Base-by-base conservation (phyloP, 306 rosid species). In the Trifolium subterraneum region DNA sequence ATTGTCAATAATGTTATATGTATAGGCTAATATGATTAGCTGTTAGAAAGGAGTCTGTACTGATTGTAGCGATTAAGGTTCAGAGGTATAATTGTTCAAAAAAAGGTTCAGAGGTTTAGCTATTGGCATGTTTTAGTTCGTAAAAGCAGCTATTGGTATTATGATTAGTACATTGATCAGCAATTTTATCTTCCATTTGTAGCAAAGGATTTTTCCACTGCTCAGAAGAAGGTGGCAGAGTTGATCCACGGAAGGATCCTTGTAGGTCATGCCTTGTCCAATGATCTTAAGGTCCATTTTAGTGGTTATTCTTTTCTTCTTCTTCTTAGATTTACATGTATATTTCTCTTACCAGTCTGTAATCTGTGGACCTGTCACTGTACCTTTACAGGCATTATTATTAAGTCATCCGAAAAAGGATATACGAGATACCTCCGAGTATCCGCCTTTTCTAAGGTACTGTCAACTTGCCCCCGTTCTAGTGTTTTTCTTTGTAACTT, bases 231-330 rank as follows among this genome's bases (percentile, higher is more conserved):
- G 73, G 97, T 94, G 71, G 95, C 99, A 6, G 97, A 90, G 71
- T 76, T 94, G 59, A 87, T 88, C 65, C 86, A 86, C 50, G 95
- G 92, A 84, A 86, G 86, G 83, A 74, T 88, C 86, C 96, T 94
- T 70, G 99, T 92, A 55, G 97, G 99, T 42, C 97, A 90, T 84
- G 97, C 99, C 64, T 81, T 94, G 87, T 83, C 78, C 79, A 94
- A 94, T 85, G 97, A 94, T 81, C 85, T 94, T 45, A 90, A 92
- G 99, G 99, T 92, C 68, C 65, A 60, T 70, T 83, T 82, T 64
- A 69, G 61, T 47, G 10, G 50, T 50, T 61, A 4, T 82, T 64
- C 55, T 68, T 27, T 42, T 13, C 52, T 9, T 38, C 14, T 56
- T 63, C 9, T 29, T 68, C 15, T 29, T 15, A 62, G 41, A 76